Conservation (phyloP, 169 alveolate genomes). For the Plasmodium billcollinsi region DNA sequence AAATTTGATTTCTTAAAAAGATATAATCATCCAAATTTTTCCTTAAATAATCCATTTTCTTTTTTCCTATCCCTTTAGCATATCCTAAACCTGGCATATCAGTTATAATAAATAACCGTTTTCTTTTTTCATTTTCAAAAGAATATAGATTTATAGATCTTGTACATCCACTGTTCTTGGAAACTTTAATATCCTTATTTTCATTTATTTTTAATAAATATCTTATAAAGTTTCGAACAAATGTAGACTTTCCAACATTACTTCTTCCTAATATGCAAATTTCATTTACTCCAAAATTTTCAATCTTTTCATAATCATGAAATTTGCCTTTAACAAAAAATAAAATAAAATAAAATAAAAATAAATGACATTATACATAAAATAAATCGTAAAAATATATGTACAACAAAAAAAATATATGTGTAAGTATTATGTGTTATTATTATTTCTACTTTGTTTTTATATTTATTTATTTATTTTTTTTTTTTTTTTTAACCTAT, state of each 20-base stretch:
- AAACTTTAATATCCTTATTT: conserved; percentile 24
- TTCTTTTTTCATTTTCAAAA: conserved; percentile 68
- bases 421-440: too few relatives aligned
- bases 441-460: too few relatives aligned
- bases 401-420: conserved; percentile 1
- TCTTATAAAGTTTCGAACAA: conserved; percentile 54
- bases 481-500: conserved; percentile 36
- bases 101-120: conserved; percentile 47
- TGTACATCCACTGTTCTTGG: conserved; percentile 67
- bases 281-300: conserved; percentile 67
- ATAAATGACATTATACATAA: not conserved
- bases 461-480: not conserved
- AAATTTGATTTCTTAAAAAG: conserved; percentile 61
- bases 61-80: conserved; percentile 70
- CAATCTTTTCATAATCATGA: conserved; percentile 42
- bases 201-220: conserved; percentile 49
- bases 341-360: not conserved
- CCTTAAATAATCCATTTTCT: conserved; percentile 40
- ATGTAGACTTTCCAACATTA: conserved; percentile 74
- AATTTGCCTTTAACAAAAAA: conserved; percentile 25
- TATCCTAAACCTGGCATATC: conserved; percentile 76
- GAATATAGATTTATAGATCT: conserved; percentile 68
- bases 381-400: not conserved
- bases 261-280: conserved; percentile 71
- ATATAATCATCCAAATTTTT: conserved; percentile 64